These are phyloP conservation scores for Aspergillus cristatus DNA, from an alignment of 495 filamentous ascomycete genomes.

Conservation along the genomic window DNA sequence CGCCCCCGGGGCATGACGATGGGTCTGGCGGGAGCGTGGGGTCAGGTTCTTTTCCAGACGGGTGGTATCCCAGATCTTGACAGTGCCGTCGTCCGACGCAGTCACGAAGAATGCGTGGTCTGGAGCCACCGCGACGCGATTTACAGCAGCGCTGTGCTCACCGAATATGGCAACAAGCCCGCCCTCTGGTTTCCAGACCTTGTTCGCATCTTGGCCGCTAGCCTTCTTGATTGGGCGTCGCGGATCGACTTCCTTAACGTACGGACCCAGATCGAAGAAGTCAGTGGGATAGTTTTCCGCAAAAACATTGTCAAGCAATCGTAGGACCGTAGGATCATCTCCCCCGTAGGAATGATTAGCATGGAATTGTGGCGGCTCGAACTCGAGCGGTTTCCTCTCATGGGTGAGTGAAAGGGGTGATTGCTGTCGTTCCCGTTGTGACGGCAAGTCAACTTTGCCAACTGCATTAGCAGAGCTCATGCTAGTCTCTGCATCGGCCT, in stretches of 20 bases:
- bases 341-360: constrained; percentile 70
- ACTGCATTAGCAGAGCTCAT: constrained; percentile 75
- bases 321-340: constrained; percentile 78
- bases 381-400: constrained; percentile 18
- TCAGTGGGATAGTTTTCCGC: constrained; percentile 85
- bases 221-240: constrained; percentile 57
- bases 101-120: constrained; percentile 96
- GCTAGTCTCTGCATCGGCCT: constrained; percentile 74
- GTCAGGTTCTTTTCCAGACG: constrained; percentile 83
- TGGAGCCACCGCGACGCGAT: constrained; percentile 71
- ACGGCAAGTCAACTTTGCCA: constrained; percentile 72
- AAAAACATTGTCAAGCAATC: constrained; percentile 80
- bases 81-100: constrained; percentile 81
- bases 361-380: constrained; percentile 24
- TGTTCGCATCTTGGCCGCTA: constrained; percentile 36
- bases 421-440: constrained; percentile 29
- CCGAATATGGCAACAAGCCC: constrained; percentile 77
- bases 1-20: constrained; percentile 59
- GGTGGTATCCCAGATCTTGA: constrained; percentile 89
- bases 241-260: constrained; percentile 58
- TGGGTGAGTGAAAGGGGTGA: constrained; percentile 22
- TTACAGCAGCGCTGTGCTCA: constrained; percentile 78
- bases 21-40: constrained; percentile 79
- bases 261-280: constrained; percentile 59
- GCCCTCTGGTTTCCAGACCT: constrained; percentile 77